These are phyloP conservation scores for Juncus effusus DNA, from an alignment of 176 grass and related monocot species.

Conservation along the genomic window DNA sequence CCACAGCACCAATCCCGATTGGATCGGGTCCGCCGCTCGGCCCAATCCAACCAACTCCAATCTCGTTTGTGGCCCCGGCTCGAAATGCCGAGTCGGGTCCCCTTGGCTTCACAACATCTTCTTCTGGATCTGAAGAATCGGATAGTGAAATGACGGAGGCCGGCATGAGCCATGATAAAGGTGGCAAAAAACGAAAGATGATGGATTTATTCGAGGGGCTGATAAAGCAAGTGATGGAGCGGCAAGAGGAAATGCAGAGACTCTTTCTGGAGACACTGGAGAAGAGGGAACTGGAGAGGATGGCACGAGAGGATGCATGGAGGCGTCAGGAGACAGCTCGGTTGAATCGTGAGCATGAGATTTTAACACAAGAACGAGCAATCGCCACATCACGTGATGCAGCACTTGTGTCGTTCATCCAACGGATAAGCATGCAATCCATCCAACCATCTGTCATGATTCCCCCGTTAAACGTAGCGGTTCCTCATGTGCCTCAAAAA, in stretches of 20 bases:
- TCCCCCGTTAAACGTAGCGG: neutral
- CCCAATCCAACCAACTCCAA: constrained; percentile 26
- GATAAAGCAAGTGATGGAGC: constrained; percentile 58
- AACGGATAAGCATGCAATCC: constrained; percentile 57
- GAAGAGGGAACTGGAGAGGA: constrained; percentile 63
- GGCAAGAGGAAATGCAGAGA: constrained; percentile 76
- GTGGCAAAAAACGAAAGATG: constrained; percentile 33
- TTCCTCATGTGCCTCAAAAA: constrained; percentile 13
- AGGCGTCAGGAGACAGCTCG: constrained; percentile 61
- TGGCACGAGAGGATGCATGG: constrained; percentile 75
- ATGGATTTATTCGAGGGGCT: constrained; percentile 70
- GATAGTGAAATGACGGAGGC: constrained; percentile 55
- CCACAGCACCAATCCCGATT: constrained; percentile 15
- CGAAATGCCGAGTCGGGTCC: constrained; percentile 30
- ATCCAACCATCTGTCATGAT: constrained; percentile 21
- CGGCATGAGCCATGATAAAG: constrained; percentile 37
- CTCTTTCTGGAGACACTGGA: constrained; percentile 64
- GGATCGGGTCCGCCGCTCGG: constrained; percentile 4
- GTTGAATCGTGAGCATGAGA: constrained; percentile 57
- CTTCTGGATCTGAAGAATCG: constrained; percentile 47
- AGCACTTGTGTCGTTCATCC: constrained; percentile 67
- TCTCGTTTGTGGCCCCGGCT: constrained; percentile 25
- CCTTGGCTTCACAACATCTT: constrained; percentile 53
- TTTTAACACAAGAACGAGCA: constrained; percentile 58
- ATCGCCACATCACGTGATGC: constrained; percentile 62